Evolutionary conservation across 2,329 filamentous ascomycete species (phyloP), one percentile per base, ranked within the genome.

Genomic region (Emergomyces africanus): DNA sequence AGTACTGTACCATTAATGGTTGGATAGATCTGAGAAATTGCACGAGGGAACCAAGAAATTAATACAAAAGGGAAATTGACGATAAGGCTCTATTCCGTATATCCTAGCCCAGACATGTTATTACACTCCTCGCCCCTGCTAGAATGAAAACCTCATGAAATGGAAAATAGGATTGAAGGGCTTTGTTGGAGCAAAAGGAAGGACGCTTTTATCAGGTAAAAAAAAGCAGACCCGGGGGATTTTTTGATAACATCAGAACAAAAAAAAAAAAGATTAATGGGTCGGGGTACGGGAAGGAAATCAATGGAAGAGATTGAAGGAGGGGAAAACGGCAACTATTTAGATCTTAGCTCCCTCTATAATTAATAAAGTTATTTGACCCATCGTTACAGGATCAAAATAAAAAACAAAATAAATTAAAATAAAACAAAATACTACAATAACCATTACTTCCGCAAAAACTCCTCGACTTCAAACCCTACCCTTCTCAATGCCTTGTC

Each of bases 391-490:
- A n/a, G n/a, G n/a, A n/a, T n/a, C n/a, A n/a, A n/a, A n/a, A n/a
- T n/a, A n/a, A n/a, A n/a, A n/a, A n/a, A n/a, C n/a, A n/a, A n/a
- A n/a, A n/a, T n/a, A n/a, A n/a, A n/a, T n/a, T 44, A 25, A 30
- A 37, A 54, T 30, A 20, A 54, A 50, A 20, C 57, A 57, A 37
- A 39, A 39, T 48, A 30, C 50, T 39, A 55, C 35, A 59, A 49
- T 25, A 61, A 90, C 80, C 80, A 46, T 83, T 87, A 77, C 64
- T 72, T 70, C 28, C 74, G 72, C 64, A 78, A 66, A 61, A 72
- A 95, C 73, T 96, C 91, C 58, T 88, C 82, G 63, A 96, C 84
- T 75, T 96, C 91, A 73, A 96, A 96, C 1, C 84, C 86, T 55
- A 96, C 76, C 62, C 90, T 79, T 61, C 90, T 80, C 70, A 90